Base-by-base conservation (phyloP, 164 flowering plant genomes). In the Saururus chinensis region DNA sequence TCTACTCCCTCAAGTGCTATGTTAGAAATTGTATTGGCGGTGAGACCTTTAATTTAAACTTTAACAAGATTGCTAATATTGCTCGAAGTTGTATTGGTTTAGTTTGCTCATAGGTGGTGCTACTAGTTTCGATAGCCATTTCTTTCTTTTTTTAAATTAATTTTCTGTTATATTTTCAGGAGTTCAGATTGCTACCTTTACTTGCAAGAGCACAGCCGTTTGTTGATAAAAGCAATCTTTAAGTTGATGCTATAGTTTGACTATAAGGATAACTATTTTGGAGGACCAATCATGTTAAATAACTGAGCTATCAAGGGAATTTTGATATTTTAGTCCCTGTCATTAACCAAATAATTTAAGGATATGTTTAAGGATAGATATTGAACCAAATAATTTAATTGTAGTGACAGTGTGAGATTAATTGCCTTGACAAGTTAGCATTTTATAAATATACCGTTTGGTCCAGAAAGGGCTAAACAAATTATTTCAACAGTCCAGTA, bases 201-300 rank as follows among this genome's bases (percentile, higher is more conserved):
- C 87, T 92, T 20, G 98, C 98, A 20, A 82, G 85, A 76, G 76
- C 75, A 70, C 98, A 85, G 63, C 98, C 95, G 54, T 16, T 59
- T 13, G 75, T 92, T 42, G 90, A 85, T 60, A 87, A 72, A 76
- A 69, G 75, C 53, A 89, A 84, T 26, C 66, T 87, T 57, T 57
- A 70, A 17, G 68, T 9, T 30, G 71, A 60, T 64, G 67, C 70
- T 24, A 64, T 68, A 7, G 75, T 66, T 40, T 70, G 65, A 58
- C 49, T 8, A 45, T 17, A 12, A 17, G 4, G 6, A 2, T 30
- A 30, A 30, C 6, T 30, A 30, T 30, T 30, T 30, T 30, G 37
- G 37, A 30, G 49, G 14, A 17, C 49, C 11, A 2, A 17, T 17
- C 49, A 13, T 45, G 7, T 45, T 17, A 12, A 12, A 17, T 12